These are phyloP conservation scores for Fusarium sp. DNA, from an alignment of 2,329 filamentous ascomycete genomes.

Conservation along the genomic window DNA sequence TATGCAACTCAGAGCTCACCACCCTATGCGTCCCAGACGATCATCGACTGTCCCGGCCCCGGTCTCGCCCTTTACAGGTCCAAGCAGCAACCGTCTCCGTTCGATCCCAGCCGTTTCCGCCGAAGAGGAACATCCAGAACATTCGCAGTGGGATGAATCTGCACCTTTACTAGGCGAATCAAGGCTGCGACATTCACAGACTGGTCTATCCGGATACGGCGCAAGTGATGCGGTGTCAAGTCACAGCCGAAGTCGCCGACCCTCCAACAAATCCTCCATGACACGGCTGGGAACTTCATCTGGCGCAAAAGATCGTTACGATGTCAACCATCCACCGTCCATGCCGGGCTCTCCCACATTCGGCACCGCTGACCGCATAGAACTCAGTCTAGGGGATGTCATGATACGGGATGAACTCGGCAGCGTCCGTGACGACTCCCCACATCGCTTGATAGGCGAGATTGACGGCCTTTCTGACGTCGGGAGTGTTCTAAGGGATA, in stretches of 20 bases:
- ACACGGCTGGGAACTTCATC: conserved; percentile 51
- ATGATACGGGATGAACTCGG: conserved; percentile 75
- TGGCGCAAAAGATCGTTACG: conserved; percentile 59
- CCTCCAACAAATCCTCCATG: conserved; percentile 64
- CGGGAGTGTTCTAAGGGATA: conserved; percentile 39
- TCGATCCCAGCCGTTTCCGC: conserved; percentile 50
- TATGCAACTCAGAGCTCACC: conserved; percentile 61
- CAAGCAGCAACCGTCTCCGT: conserved; percentile 49
- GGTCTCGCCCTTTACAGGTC: conserved; percentile 45
- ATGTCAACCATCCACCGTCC: conserved; percentile 76
- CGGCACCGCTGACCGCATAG: conserved; percentile 58
- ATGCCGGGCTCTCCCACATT: conserved; percentile 70
- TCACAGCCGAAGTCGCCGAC: conserved; percentile 54
- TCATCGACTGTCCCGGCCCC: conserved; percentile 59
- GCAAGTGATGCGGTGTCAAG: conserved; percentile 51
- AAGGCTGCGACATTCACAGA: conserved; percentile 36
- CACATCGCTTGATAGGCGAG: conserved; percentile 42
- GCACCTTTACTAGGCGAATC: conserved; percentile 63
- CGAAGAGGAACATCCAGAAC: conserved; percentile 61
- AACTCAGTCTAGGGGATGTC: conserved; percentile 73
- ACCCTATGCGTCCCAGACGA: conserved; percentile 71
- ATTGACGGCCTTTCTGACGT: conserved; percentile 49
- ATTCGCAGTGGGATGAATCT: conserved; percentile 58
- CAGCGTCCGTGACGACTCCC: conserved; percentile 49
- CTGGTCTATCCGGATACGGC: conserved; percentile 53